Evolutionary conservation across 2,329 filamentous ascomycete species (phyloP).

Genomic region (Penicillium sp.): DNA sequence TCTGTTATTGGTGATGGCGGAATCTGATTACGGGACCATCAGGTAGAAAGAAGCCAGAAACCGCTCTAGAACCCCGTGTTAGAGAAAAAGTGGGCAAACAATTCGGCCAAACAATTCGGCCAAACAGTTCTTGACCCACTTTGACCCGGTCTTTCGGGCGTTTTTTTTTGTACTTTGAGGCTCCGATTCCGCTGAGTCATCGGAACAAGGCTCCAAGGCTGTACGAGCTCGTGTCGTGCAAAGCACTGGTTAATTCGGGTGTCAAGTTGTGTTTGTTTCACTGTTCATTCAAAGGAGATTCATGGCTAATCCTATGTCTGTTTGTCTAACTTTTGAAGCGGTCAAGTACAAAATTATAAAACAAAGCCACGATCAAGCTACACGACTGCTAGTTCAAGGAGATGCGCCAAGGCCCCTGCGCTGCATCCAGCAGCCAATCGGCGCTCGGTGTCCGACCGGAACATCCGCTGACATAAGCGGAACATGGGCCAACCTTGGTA

Average conservation of each 20-base stretch:
- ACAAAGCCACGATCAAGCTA: too few species aligned
- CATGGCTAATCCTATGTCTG: too few species aligned
- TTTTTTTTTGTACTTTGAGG: neutral
- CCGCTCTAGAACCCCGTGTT: neutral
- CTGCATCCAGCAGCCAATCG: neutral
- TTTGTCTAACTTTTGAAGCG: too few species aligned
- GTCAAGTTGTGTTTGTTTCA: too few species aligned
- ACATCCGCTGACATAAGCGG: neutral
- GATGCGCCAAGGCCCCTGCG: neutral
- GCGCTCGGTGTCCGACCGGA: neutral
- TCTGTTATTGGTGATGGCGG: neutral
- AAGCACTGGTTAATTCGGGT: too few species aligned
- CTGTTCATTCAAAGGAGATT: too few species aligned
- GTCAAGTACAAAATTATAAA: too few species aligned
- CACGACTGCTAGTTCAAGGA: too few species aligned
- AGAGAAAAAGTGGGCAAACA: neutral
- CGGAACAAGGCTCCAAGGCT: neutral
- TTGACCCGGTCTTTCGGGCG: neutral
- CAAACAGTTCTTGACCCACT: neutral
- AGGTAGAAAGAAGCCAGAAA: neutral
- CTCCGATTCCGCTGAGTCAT: neutral
- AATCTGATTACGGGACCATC: neutral
- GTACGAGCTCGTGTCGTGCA: neutral
- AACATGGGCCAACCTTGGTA: neutral
- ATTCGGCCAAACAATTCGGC: neutral